These are phyloP conservation scores for Cylindricascospora bacillispora DNA, from an alignment of 1,139 yeast species.

Conservation along the genomic window DNA sequence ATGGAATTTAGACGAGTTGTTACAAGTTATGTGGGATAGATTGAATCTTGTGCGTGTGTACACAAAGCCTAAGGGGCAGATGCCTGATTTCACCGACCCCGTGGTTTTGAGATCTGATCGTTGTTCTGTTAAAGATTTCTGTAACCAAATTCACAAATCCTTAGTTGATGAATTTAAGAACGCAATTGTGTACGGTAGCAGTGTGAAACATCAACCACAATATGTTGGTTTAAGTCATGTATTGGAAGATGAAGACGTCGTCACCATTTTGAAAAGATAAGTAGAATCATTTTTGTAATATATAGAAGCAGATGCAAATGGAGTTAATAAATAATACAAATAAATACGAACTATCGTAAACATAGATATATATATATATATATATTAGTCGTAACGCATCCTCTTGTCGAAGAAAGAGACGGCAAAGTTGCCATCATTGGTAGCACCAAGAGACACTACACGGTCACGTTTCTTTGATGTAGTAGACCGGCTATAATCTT, in stretches of 20 bases:
- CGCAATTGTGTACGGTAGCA: conserved; percentile 82
- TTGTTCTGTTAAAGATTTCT: conserved; percentile 85
- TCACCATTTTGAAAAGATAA: conserved; percentile 75
- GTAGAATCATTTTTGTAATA: no score
- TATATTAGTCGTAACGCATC: no score
- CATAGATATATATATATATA: no score
- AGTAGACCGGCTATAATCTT: no score
- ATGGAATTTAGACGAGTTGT: conserved; percentile 91
- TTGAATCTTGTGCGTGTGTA: conserved; percentile 85
- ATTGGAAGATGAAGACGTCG: conserved; percentile 91
- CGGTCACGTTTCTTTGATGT: no score
- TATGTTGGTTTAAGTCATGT: conserved; percentile 76
- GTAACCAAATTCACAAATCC: conserved; percentile 91
- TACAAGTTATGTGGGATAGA: conserved; percentile 90
- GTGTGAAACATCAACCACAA: conserved; percentile 98
- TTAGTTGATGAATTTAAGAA: conserved; percentile 85
- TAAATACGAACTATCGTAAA: no score
- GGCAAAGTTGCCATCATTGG: no score
- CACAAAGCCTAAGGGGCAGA: conserved; percentile 89
- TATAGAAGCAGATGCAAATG: no score
- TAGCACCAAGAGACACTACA: no score
- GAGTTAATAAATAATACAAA: no score
- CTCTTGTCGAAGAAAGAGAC: no score
- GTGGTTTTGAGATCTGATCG: conserved; percentile 76
- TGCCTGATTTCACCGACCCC: conserved; percentile 92